These are phyloP conservation scores for Pythium aristosporum DNA, from an alignment of 352 stramenopile species.

Conservation along the genomic window DNA sequence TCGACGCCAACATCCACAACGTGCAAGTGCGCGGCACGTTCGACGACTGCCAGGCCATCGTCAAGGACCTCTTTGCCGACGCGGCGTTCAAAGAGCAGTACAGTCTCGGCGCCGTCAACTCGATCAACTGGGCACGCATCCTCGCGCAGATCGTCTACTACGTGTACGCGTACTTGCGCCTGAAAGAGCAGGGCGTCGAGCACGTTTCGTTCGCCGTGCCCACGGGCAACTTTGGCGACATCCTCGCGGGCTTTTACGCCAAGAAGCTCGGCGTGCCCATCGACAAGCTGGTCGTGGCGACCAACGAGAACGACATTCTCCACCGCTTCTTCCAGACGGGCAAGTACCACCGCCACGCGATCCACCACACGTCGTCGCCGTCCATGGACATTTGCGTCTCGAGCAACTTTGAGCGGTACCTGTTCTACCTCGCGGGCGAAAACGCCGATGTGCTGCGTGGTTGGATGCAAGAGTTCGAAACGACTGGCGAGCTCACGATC, in stretches of 20 bases:
- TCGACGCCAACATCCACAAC: slow-evolving; percentile 98
- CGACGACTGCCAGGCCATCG: slow-evolving; percentile 99
- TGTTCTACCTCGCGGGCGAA: slow-evolving; percentile 96
- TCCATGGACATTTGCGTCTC: slow-evolving; percentile 99
- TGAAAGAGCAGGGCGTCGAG: slow-evolving; percentile 59
- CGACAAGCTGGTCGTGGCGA: slow-evolving; percentile 96
- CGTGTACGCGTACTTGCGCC: slow-evolving; percentile 97
- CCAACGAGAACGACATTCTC: slow-evolving; percentile 99
- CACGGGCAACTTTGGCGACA: slow-evolving; percentile 99
- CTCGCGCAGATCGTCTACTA: slow-evolving; percentile 99
- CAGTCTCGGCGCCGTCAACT: slow-evolving; percentile 98
- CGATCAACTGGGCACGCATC: slow-evolving; percentile 99
- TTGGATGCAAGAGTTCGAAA: slow-evolving; percentile 96
- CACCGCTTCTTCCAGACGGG: slow-evolving; percentile 97
- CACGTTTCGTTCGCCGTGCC: slow-evolving; percentile 95
- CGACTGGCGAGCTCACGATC: slow-evolving; percentile 93
- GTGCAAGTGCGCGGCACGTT: slow-evolving; percentile 95
- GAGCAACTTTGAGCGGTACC: slow-evolving; percentile 99
- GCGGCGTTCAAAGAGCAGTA: slow-evolving; percentile 90
- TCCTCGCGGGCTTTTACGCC: slow-evolving; percentile 98
- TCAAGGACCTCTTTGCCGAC: slow-evolving; percentile 98
- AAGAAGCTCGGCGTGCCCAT: slow-evolving; percentile 92
- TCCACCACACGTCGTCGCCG: slow-evolving; percentile 94
- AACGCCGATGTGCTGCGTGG: slow-evolving; percentile 84
- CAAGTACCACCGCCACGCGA: slow-evolving; percentile 94